These are phyloP conservation scores for Auriscalpium vulgare DNA, from an alignment of 768 basidiomycete species.

Conservation along the genomic window DNA sequence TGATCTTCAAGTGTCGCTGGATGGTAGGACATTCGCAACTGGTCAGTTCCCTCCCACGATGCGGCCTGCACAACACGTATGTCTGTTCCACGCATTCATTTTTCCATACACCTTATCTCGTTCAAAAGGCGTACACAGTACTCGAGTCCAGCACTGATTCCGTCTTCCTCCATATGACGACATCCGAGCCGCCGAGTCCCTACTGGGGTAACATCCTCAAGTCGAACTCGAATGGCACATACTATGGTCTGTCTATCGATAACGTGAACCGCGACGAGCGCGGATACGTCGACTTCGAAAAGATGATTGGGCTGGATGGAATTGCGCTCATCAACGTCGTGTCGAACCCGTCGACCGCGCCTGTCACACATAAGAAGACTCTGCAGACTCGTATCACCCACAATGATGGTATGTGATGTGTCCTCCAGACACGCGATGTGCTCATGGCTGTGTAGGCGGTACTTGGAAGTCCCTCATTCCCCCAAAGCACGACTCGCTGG, in stretches of 20 bases:
- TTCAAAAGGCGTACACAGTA: slow-evolving; percentile 75
- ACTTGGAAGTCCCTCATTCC: slow-evolving; percentile 81
- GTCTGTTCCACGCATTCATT: slow-evolving; percentile 19
- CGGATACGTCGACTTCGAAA: slow-evolving; percentile 96
- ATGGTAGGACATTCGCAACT: slow-evolving; percentile 77
- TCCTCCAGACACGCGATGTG: neutral
- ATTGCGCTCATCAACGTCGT: slow-evolving; percentile 93
- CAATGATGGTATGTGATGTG: slow-evolving; percentile 69
- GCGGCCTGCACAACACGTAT: slow-evolving; percentile 83
- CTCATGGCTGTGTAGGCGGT: slow-evolving; percentile 44
- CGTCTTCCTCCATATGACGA: slow-evolving; percentile 94
- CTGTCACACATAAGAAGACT: slow-evolving; percentile 60
- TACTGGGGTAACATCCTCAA: slow-evolving; percentile 91
- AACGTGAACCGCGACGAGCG: slow-evolving; percentile 83
- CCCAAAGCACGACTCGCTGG: slow-evolving; percentile 68
- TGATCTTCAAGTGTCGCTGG: slow-evolving; percentile 86
- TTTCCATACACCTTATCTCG: neutral
- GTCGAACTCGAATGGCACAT: slow-evolving; percentile 97
- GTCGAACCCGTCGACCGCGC: slow-evolving; percentile 69
- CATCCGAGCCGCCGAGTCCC: slow-evolving; percentile 63
- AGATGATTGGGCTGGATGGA: slow-evolving; percentile 92
- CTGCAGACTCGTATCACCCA: slow-evolving; percentile 88
- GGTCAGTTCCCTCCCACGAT: slow-evolving; percentile 89
- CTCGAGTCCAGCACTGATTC: slow-evolving; percentile 91
- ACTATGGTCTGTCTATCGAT: slow-evolving; percentile 81